Base-by-base conservation (phyloP, 2,329 filamentous ascomycete species). In the Cercospora berteroae region DNA sequence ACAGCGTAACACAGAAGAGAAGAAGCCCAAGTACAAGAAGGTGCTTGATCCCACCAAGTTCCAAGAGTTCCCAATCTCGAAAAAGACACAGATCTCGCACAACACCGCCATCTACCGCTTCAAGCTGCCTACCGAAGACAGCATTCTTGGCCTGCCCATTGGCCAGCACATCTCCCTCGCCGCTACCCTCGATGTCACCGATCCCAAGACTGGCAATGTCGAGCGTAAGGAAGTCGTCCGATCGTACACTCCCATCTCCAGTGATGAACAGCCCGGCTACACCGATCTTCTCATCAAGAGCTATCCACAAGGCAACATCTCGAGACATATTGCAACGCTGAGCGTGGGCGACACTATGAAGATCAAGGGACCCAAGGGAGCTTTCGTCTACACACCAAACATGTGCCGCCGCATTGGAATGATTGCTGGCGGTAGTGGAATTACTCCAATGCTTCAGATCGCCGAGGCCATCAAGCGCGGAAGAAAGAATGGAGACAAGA, bases 51-150 rank as follows among this genome's bases (percentile, higher is more conserved):
- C 94, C 33, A 88, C 89, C 74, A 85, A 86, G 60, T 97, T 97
- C 87, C 93, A 97, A 80, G 88, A 96, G 67, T 97, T 97, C 78
- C 90, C 92, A 79, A 89, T 99, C 74, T 90, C 91, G 81, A 92
- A 98, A 81, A 98, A 97, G 88, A 98, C 90, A 13, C 87, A 96
- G 72, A 90, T 98, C 77, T 97, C 94, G 33, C 95, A 98, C 88
- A 99, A 99, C 85, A 94, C 96, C 68, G 94, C 94, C 81, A 97
- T 99, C 91, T 99, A 98, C 86, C 93, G 95, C 77, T 97, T 98
- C 84, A 86, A 87, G 72, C 91, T 99, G 48, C 94, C 94, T 66
- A 85, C 85, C 61, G 83, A 89, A 48, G 90, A 84, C 75, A 88
- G 91, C 73, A 93, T 97, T 79, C 92, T 98, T 76, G 95, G 95